A percentile compares a stretch with the other conserved stretches of the same genome.
Evolutionary conservation across 2,329 filamentous ascomycete species (phyloP).

Genomic region (Trichoderma simmonsii): DNA sequence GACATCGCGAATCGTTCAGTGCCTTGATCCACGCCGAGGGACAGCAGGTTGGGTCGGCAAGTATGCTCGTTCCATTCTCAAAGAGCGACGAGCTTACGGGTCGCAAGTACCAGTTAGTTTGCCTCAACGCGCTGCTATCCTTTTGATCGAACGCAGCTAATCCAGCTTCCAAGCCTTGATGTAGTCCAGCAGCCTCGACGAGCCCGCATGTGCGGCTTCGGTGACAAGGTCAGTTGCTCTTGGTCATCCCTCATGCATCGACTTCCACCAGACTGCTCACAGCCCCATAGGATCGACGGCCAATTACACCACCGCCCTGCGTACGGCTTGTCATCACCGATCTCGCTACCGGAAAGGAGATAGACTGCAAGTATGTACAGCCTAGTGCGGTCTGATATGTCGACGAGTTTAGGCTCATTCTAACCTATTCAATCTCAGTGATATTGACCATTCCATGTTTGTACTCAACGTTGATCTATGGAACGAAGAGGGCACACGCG

Average conservation of each 20-base stretch:
- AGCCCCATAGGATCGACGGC: slow-evolving; percentile 71
- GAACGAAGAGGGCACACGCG: slow-evolving; percentile 61
- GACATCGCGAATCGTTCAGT: neutral
- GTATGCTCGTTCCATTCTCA: slow-evolving; percentile 30
- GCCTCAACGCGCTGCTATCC: neutral
- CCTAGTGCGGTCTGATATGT: neutral
- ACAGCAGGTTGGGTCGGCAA: slow-evolving; percentile 15
- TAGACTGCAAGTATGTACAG: slow-evolving; percentile 71
- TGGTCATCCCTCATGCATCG: neutral
- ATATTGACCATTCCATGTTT: slow-evolving; percentile 40
- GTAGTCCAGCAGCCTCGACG: slow-evolving; percentile 89
- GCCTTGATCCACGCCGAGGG: neutral
- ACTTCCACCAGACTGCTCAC: slow-evolving; percentile 5
- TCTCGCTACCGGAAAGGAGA: slow-evolving; percentile 69
- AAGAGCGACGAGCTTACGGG: slow-evolving; percentile 35
- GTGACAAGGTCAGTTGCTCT: slow-evolving; percentile 79
- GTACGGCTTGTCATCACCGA: slow-evolving; percentile 80
- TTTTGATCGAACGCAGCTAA: slow-evolving; percentile 21
- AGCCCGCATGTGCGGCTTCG: slow-evolving; percentile 98
- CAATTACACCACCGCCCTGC: slow-evolving; percentile 93
- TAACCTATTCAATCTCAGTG: slow-evolving; percentile 25
- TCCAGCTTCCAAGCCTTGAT: slow-evolving; percentile 51
- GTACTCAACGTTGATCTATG: slow-evolving; percentile 67
- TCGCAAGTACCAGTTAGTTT: slow-evolving; percentile 36
- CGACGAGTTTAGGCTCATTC: neutral